These are phyloP conservation scores for Lactarius pseudohatsudake DNA, from an alignment of 768 basidiomycete species.

Conservation along the genomic window DNA sequence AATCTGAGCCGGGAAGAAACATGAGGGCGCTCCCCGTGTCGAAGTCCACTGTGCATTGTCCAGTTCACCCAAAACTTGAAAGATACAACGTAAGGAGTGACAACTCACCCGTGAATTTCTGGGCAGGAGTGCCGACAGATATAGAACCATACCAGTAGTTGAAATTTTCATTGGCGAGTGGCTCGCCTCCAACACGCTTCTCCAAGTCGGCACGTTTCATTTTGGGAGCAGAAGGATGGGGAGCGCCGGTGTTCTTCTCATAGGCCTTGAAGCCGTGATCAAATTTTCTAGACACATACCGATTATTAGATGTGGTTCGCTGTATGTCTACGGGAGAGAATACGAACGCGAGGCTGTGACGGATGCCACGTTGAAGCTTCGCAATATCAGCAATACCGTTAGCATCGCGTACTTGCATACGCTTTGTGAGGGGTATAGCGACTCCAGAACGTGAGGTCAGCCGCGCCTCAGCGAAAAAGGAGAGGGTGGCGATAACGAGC, in stretches of 20 bases:
- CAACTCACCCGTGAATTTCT: constrained; percentile 5
- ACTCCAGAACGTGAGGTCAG: not conserved
- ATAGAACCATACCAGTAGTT: constrained; percentile 18
- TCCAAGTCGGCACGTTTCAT: not conserved
- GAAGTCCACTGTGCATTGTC: constrained; percentile 35
- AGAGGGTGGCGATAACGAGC: not conserved
- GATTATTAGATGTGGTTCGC: not conserved
- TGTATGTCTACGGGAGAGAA: not conserved
- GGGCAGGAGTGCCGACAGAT: constrained; percentile 19
- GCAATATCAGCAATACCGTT: not conserved
- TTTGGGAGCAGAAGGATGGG: not conserved
- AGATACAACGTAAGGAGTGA: not conserved
- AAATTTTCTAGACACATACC: constrained; percentile 10
- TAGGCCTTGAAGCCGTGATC: not conserved
- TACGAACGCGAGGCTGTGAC: not conserved
- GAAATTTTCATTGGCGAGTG: not conserved
- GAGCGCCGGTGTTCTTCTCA: constrained; percentile 5
- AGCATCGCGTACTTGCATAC: not conserved
- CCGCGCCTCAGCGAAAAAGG: constrained; percentile 2
- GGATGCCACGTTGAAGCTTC: not conserved
- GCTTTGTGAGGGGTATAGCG: constrained; percentile 13
- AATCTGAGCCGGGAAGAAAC: constrained; percentile 37
- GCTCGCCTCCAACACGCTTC: not conserved
- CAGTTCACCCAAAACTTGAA: not conserved
- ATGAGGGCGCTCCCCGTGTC: constrained; percentile 39